A percentile compares a stretch with the other conserved stretches of the same genome.
phyloP scores from a whole-genome alignment of 306 rosid genomes.

The Casuarina cunninghamiana region DNA sequence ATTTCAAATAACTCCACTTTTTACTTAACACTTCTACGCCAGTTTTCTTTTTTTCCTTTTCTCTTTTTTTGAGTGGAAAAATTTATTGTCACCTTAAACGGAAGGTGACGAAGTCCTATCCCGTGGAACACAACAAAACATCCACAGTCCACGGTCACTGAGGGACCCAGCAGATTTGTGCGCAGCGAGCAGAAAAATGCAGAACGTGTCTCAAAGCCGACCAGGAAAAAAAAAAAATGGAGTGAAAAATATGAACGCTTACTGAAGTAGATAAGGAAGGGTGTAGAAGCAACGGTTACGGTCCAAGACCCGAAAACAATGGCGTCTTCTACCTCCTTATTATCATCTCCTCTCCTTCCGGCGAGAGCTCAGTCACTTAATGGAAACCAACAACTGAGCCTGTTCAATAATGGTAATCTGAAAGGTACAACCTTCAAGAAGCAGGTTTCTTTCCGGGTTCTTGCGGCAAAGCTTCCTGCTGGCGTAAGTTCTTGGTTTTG shows the following conservation, averaged over 20 bases:
- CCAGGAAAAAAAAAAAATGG: background rate
- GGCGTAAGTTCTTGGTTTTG: constrained; percentile 51
- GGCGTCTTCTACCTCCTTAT: constrained; percentile 56
- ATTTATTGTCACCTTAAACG: too few species aligned
- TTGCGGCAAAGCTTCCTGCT: constrained; percentile 72
- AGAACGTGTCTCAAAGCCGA: background rate
- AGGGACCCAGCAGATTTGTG: too few species aligned
- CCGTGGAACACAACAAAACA: too few species aligned
- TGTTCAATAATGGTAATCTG: constrained; percentile 26
- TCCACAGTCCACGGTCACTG: too few species aligned
- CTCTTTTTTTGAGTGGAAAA: background rate
- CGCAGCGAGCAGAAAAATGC: too few species aligned
- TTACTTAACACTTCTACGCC: too few species aligned
- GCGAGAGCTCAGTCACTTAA: constrained; percentile 25
- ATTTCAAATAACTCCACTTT: too few species aligned
- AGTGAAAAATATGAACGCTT: background rate
- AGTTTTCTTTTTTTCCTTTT: too few species aligned
- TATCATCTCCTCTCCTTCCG: constrained; percentile 48
- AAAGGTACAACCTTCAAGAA: constrained; percentile 18
- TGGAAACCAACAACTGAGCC: constrained; percentile 23
- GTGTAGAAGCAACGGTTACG: background rate
- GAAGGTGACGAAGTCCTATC: too few species aligned
- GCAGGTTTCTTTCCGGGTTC: constrained; percentile 43
- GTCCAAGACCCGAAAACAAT: constrained; percentile 26
- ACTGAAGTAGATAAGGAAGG: constrained; percentile 26